Evolutionary conservation across 1,284 basidiomycete genomes (phyloP), one percentile per base, ranked within the genome.

Genomic region (Fomes fomentarius): DNA sequence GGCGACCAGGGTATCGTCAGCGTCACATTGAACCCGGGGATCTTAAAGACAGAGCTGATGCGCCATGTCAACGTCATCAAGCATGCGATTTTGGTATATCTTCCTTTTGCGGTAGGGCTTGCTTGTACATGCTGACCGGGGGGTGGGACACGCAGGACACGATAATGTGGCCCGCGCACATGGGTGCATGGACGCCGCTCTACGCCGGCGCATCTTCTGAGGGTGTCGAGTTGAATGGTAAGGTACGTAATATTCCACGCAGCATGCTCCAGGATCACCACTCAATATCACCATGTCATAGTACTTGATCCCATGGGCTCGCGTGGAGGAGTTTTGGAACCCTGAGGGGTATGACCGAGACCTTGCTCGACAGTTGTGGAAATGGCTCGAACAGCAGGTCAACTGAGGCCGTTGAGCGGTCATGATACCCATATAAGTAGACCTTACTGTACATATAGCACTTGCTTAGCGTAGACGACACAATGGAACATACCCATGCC

Each of bases 1-100:
- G 76, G 72, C 1, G 74, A 75, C 14, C 64, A 80, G 52, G 78
- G 78, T 10, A 73, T 85, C 33, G 72, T 84, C 8, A 79, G 76
- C 3, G 74, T 68, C 0, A 72, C 78, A 4, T 59, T 79, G 1
- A 76, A 83, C 45, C 56, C 62, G 56, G 79, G 80, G 2, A 40
- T 49, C 21, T 19, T 54, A 34, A 44, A 40, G 41, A 54, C 52
- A 41, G 52, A 19, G 74, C 71, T 50, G 49, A 80, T 47, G 64
- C 71, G 22, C 72, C 77, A 1, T 74, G 78, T 62, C 77, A 21
- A 50, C n/a, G 22, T 30, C 25, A 14, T 48, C 30, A 39, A 41
- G 38, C 33, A 31, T 15, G 30, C 31, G 28, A 26, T 28, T 4
- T 19, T 50, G 42, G 42, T 45, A 26, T 11, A 50, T 49, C 11